Percentiles rank a stretch among this genome's conserved stretches.
phyloP scores from a whole-genome alignment of 1,284 basidiomycete genomes.

The Lentinus polychrous region DNA sequence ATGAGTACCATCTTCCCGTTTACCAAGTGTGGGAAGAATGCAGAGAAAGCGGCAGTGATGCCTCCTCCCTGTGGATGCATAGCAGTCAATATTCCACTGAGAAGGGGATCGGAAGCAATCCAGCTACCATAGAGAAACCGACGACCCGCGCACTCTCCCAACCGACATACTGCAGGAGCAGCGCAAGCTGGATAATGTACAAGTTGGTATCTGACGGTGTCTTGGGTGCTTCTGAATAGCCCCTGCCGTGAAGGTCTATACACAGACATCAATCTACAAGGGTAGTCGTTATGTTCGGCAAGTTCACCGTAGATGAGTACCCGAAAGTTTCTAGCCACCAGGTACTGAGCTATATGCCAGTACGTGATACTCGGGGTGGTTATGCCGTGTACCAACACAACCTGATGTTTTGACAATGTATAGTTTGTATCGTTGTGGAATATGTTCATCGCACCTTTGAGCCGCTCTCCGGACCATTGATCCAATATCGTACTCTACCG shows the following conservation, averaged over 20 bases:
- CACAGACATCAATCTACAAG: neutral
- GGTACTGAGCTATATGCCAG: conserved; percentile 57
- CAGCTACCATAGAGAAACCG: conserved; percentile 64
- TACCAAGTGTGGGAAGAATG: conserved; percentile 61
- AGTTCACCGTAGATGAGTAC: conserved; percentile 62
- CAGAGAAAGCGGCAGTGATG: conserved; percentile 60
- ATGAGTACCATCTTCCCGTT: conserved; percentile 56
- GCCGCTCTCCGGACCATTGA: conserved; percentile 66
- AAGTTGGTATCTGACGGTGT: conserved; percentile 50
- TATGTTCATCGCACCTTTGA: conserved; percentile 41
- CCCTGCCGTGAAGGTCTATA: conserved; percentile 70
- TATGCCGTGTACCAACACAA: conserved; percentile 68
- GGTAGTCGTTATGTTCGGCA: neutral
- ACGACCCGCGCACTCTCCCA: conserved; percentile 61
- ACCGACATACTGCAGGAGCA: conserved; percentile 67
- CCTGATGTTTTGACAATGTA: conserved; percentile 32
- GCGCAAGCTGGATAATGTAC: conserved; percentile 66
- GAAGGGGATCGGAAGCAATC: conserved; percentile 10
- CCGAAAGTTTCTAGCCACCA: conserved; percentile 56
- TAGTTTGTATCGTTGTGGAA: neutral
- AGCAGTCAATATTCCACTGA: neutral
- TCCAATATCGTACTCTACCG: conserved; percentile 55
- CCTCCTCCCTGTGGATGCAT: conserved; percentile 56
- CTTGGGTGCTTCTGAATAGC: conserved; percentile 71
- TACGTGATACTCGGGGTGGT: conserved; percentile 67